A percentile compares a stretch with the other conserved stretches of the same genome.
Conservation (phyloP, 1,284 basidiomycete species). For the Athelia sp. region DNA sequence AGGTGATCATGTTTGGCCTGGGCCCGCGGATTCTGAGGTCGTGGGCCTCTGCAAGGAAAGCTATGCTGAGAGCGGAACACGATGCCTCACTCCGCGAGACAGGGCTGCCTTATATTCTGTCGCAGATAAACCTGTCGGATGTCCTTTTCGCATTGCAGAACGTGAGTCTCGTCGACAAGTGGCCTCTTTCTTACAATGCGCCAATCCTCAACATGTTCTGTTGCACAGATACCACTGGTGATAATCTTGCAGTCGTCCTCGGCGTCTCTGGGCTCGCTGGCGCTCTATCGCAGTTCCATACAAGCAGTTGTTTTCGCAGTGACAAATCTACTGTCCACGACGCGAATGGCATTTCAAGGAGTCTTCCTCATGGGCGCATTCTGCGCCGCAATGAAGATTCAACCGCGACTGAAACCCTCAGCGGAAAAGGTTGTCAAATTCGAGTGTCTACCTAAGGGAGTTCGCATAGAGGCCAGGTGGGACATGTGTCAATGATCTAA, state of each 20-base stretch:
- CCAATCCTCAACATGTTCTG: conserved; percentile 8
- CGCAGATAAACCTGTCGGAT: conserved; percentile 58
- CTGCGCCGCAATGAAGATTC: conserved; percentile 64
- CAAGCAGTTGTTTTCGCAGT: conserved; percentile 63
- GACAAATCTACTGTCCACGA: conserved; percentile 53
- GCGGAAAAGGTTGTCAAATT: conserved; percentile 46
- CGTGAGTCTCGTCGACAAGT: no score
- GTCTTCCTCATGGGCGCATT: conserved; percentile 82
- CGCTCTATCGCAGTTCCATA: conserved; percentile 72
- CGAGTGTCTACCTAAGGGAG: conserved; percentile 43
- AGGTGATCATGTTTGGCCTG: conserved; percentile 75
- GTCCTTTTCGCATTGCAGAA: conserved; percentile 62
- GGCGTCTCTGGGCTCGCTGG: conserved; percentile 68
- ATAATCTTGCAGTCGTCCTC: conserved; percentile 69
- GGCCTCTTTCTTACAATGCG: conserved; percentile 5
- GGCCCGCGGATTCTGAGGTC: conserved; percentile 75
- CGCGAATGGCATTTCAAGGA: conserved; percentile 69
- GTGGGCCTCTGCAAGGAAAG: conserved; percentile 62
- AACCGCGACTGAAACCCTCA: conserved; percentile 59
- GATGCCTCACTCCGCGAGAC: conserved; percentile 29
- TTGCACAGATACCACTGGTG: conserved; percentile 59
- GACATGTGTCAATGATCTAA: no score
- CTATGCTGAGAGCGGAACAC: conserved; percentile 52
- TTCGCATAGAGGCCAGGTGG: conserved; percentile 62
- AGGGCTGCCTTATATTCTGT: conserved; percentile 21